Conservation (phyloP, 208 protist species). For the Leishmania martiniquensis region DNA sequence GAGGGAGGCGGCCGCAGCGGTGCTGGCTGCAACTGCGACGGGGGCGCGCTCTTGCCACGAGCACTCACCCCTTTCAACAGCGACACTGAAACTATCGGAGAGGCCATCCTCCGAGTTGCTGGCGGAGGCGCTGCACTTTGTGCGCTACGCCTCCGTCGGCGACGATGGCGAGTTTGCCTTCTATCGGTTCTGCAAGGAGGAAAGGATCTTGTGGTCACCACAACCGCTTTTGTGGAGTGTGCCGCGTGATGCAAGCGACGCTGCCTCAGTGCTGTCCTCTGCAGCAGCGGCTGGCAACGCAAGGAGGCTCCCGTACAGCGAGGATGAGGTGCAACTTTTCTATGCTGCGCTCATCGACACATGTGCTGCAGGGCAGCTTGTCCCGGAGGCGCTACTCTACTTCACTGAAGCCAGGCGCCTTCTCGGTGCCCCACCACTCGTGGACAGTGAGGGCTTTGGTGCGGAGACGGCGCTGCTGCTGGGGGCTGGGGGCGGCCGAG, state of each 20-base stretch:
- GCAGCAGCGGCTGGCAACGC: neutral
- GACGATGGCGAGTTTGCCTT: conserved; percentile 83
- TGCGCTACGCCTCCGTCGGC: conserved; percentile 61
- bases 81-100: neutral
- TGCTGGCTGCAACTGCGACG: neutral
- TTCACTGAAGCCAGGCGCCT: conserved; percentile 41
- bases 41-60: neutral
- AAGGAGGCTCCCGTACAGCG: conserved; percentile 8
- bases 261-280: neutral
- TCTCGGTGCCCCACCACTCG: conserved; percentile 28
- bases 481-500: neutral
- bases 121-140: conserved; percentile 3
- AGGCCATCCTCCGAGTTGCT: conserved; percentile 8
- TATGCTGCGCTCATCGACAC: conserved; percentile 69
- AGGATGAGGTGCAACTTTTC: conserved; percentile 44
- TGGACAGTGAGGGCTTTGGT: conserved; percentile 6
- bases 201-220: conserved; percentile 34
- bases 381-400: conserved; percentile 48
- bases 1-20: neutral
- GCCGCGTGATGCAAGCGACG: neutral
- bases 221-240: conserved; percentile 5
- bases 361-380: conserved; percentile 58
- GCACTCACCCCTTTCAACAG: neutral
- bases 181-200: conserved; percentile 48
- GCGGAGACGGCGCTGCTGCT: conserved; percentile 8